These are phyloP conservation scores for Alternaria brassicicola DNA, from an alignment of 2,329 filamentous ascomycete genomes.

Conservation along the genomic window DNA sequence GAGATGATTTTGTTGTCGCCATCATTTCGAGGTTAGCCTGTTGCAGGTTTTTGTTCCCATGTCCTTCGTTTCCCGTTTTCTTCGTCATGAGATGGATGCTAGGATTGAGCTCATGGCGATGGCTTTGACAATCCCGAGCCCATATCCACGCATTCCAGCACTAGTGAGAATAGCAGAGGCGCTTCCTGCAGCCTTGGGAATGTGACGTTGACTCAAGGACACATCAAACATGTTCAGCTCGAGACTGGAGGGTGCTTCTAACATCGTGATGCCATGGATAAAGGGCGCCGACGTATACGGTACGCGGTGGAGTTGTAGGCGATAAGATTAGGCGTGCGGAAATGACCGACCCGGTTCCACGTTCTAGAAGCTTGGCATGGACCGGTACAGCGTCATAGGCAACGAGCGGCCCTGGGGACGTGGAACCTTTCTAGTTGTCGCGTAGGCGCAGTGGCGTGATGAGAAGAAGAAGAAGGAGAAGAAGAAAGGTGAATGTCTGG, in stretches of 20 bases:
- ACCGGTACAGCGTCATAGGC: constrained; percentile 22
- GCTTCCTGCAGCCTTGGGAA: background rate
- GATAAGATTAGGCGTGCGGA: constrained; percentile 9
- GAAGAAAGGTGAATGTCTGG: background rate
- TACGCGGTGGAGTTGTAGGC: background rate
- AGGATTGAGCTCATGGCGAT: background rate
- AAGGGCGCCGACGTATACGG: background rate
- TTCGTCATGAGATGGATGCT: background rate
- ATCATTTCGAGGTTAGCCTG: too few species aligned
- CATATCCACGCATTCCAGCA: background rate
- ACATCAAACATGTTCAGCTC: background rate
- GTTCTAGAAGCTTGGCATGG: constrained; percentile 26
- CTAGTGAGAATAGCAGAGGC: background rate
- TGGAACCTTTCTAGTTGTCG: background rate
- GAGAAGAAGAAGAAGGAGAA: background rate
- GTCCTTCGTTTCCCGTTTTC: background rate
- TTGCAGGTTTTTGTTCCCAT: background rate
- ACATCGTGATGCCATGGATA: background rate
- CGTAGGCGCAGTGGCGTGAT: background rate
- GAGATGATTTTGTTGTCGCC: background rate
- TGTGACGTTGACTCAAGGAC: background rate
- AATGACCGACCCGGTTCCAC: constrained; percentile 6
- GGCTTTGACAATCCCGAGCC: background rate
- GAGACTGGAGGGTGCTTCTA: background rate
- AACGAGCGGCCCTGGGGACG: too few species aligned